Base-by-base conservation (phyloP, 2,329 filamentous ascomycete species). In the Aspergillus hortae region DNA sequence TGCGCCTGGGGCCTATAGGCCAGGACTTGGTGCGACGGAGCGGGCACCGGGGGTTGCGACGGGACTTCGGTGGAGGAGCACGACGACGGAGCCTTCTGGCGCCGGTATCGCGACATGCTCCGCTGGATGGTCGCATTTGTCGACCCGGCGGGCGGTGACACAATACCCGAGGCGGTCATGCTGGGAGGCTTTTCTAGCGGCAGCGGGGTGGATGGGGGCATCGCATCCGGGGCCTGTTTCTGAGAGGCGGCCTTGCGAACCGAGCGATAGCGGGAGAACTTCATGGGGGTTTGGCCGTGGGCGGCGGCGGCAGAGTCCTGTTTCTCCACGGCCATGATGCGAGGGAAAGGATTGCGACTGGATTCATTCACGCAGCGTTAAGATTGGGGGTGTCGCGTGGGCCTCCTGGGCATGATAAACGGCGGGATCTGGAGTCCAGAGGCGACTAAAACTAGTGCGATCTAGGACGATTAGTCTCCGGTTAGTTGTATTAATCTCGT, bases 261-360 rank as follows among this genome's bases (percentile, higher is more conserved):
- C 27, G 80, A 82, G 57, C 81, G 75, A 67, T 85, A 85, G 40
- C 82, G 77, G 49, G 80, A 80, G 63, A 81, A 77, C 62, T 80
- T 83, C 48, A 67, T 64, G 27, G 65, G 65, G 19, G 48, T 45
- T 25, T 43, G 54, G 19, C 35, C 53, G 44, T 46, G 57, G 44
- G 45, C 52, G 30, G 51, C 55, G 42, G 49, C 53, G 41, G 53
- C 27, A 19, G 44, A 45, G 27, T 59, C 56, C 9, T 57, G 60
- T 36, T 51, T 56, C 38, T 63, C 59, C 58, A 65, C 66, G 30
- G 59, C 54, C 54, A 59, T 57, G 17, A 23, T 44, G 38, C 15
- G 19, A 19, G 7, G 7, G 27, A 7, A 30, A 30, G 27, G 27
- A 11, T 30, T 10, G 27, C 27, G 27, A 30, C 27, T 30, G 27